Evolutionary conservation across 257 asterid genomes (phyloP).

Genomic region (Paulownia fortunei): DNA sequence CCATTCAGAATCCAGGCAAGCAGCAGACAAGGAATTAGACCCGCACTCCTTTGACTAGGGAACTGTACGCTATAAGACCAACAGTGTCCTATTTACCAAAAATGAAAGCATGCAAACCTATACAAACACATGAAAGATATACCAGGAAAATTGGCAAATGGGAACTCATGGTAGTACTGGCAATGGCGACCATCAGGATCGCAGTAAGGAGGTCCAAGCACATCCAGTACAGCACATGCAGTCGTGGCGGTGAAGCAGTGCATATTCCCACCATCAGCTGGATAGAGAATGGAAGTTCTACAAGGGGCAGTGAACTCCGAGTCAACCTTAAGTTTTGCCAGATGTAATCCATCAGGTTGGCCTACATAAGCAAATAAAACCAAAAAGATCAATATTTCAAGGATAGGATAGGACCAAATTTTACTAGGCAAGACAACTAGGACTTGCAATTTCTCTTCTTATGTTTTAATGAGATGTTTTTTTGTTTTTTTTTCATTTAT

Average conservation of each 20-base stretch:
- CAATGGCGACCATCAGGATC: conserved; percentile 94
- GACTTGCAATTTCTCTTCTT: too few species aligned
- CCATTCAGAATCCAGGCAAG: not conserved
- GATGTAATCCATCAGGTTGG: conserved; percentile 40
- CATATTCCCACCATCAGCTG: conserved; percentile 85
- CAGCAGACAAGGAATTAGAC: not conserved
- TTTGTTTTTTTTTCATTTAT: too few species aligned
- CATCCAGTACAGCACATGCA: conserved; percentile 87
- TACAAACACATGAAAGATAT: not conserved
- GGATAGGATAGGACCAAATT: not conserved
- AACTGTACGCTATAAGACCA: too few species aligned
- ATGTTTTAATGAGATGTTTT: too few species aligned
- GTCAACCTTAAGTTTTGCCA: conserved; percentile 73
- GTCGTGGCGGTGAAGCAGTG: conserved; percentile 84
- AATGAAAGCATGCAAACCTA: too few species aligned
- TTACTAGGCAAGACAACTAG: too few species aligned
- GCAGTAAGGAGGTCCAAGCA: conserved; percentile 89
- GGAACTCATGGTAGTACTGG: conserved; percentile 70
- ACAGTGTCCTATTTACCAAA: not conserved
- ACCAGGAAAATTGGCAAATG: conserved; percentile 45
- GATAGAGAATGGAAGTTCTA: conserved; percentile 71
- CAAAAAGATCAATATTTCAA: not conserved
- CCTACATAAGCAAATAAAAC: conserved; percentile 28
- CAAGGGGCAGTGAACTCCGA: conserved; percentile 72
- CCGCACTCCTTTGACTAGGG: not conserved